Evolutionary conservation across 179 eudicot genomes (phyloP).

Genomic region (Spinacia oleracea): DNA sequence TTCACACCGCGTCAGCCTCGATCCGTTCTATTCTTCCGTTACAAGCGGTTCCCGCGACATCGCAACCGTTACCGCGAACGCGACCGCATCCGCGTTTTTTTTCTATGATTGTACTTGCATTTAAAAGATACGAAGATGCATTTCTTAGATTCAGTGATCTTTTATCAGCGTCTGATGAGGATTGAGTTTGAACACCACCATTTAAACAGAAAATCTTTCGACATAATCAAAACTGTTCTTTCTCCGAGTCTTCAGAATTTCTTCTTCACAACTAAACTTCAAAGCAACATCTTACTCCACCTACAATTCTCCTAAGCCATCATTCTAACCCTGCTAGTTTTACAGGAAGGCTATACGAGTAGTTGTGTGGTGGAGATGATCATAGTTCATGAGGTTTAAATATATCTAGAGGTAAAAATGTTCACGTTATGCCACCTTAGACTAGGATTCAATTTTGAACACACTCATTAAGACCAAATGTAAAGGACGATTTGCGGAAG

Average conservation of each 20-base stretch:
- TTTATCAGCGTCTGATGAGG: background rate
- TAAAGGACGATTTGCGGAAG: background rate
- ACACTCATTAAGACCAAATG: background rate
- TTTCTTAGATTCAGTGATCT: background rate
- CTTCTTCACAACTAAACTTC: background rate
- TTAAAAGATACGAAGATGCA: background rate
- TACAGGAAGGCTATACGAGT: background rate
- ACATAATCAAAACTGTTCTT: background rate
- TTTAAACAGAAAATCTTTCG: background rate
- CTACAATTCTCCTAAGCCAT: background rate
- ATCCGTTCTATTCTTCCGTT: too few species aligned
- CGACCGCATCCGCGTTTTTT: too few species aligned
- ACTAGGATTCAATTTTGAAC: background rate
- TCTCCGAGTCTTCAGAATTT: background rate
- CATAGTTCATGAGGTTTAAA: background rate
- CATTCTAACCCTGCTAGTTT: background rate
- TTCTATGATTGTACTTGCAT: too few species aligned
- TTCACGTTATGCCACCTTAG: background rate
- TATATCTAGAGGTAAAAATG: background rate
- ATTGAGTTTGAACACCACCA: background rate
- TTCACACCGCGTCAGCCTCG: too few species aligned
- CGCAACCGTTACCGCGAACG: too few species aligned
- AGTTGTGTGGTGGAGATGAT: background rate
- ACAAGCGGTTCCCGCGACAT: too few species aligned
- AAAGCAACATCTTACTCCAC: background rate